Evolutionary conservation across 331 rosid species (phyloP).

Genomic region (Phaseolus coccineus): DNA sequence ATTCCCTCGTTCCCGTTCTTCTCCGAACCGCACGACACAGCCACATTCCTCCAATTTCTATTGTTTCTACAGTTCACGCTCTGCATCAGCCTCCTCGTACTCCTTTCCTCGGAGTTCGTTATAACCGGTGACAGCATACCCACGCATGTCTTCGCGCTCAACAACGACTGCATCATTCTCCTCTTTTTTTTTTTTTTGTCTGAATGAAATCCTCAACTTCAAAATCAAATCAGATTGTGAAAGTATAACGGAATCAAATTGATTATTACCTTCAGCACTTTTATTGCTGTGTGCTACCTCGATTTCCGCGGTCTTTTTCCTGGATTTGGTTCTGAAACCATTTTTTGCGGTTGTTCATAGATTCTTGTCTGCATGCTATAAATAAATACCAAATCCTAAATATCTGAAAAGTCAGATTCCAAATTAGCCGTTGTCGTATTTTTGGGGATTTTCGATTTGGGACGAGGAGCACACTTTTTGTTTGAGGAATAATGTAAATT

Average conservation of each 20-base stretch:
- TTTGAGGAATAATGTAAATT: background rate
- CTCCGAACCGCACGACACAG: constrained; percentile 59
- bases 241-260: background rate
- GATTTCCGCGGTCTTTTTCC: background rate
- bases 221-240: background rate
- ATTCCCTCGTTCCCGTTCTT: constrained; percentile 51
- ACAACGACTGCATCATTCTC: constrained; percentile 58
- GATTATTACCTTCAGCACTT: background rate
- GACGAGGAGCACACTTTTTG: background rate
- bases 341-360: background rate
- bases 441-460: background rate
- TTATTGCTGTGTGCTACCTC: background rate
- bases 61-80: constrained; percentile 37
- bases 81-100: constrained; percentile 18
- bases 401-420: background rate
- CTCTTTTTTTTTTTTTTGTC: background rate
- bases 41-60: constrained; percentile 38
- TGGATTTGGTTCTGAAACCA: constrained; percentile 17
- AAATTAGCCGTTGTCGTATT: constrained; percentile 10
- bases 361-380: background rate
- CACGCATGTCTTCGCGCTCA: constrained; percentile 52
- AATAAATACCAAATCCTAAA: background rate
- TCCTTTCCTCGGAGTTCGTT: constrained; percentile 36
- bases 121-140: constrained; percentile 46
- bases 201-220: background rate